These are phyloP conservation scores for Wickerhamiella vanderwaltii DNA, from an alignment of 805 yeast species.

Conservation along the genomic window DNA sequence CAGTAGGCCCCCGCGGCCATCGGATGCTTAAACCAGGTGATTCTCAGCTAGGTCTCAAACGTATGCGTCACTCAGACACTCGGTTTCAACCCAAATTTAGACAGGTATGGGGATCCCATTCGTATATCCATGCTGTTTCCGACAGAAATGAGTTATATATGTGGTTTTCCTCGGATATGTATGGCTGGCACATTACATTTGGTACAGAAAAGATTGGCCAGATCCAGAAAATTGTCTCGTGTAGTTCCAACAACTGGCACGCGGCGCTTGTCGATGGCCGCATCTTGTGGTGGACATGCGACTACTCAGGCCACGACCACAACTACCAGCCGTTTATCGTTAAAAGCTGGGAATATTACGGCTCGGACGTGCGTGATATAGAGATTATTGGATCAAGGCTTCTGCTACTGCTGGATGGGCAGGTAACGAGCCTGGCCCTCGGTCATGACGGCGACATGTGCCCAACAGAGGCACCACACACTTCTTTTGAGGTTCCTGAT, in stretches of 20 bases:
- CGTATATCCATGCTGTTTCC: conserved; percentile 6
- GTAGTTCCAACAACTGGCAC: conserved; percentile 9
- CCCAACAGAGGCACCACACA: conserved; percentile 1
- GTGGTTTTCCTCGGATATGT: conserved; percentile 11
- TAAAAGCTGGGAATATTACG: conserved; percentile 3
- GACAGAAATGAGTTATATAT: conserved; percentile 5
- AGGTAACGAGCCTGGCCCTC: background rate
- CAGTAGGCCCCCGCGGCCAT: conserved; percentile 4
- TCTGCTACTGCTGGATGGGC: conserved; percentile 1
- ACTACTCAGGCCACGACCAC: conserved; percentile 3
- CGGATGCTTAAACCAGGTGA: conserved; percentile 3
- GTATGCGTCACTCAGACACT: conserved; percentile 5
- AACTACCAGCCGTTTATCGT: conserved; percentile 3
- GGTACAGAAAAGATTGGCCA: background rate
- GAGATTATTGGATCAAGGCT: conserved; percentile 4
- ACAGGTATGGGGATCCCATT: conserved; percentile 9
- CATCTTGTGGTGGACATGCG: conserved; percentile 10
- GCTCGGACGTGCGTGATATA: conserved; percentile 1
- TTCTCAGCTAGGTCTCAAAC: background rate
- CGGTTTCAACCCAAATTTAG: conserved; percentile 7
- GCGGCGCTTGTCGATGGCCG: conserved; percentile 4
- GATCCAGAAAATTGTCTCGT: conserved; percentile 3
- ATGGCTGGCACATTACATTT: conserved; percentile 3
- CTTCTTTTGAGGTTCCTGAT: background rate
- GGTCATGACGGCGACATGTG: conserved; percentile 4